Evolutionary conservation across 2,329 filamentous ascomycete species (phyloP).

Genomic region (Falciphora oryzae): DNA sequence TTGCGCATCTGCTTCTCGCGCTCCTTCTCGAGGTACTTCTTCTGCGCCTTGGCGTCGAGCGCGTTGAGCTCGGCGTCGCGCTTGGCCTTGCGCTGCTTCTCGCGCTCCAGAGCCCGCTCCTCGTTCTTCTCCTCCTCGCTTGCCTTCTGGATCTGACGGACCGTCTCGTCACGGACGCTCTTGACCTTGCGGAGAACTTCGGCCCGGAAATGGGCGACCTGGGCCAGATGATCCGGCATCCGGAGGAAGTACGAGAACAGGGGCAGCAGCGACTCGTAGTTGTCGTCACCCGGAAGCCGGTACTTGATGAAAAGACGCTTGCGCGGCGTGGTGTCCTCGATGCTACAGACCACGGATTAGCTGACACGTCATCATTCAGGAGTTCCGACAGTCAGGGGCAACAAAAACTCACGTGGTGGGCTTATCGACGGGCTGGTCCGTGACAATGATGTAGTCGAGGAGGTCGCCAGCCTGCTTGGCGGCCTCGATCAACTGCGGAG

Average conservation of each 20-base stretch:
- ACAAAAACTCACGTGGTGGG: constrained; percentile 64
- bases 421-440: constrained; percentile 83
- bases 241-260: constrained; percentile 79
- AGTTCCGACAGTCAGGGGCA: neutral
- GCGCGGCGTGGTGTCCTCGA: constrained; percentile 76
- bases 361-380: neutral
- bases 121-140: constrained; percentile 78
- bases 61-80: constrained; percentile 74
- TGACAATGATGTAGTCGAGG: constrained; percentile 82
- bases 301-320: constrained; percentile 83
- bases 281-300: constrained; percentile 58
- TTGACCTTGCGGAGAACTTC: constrained; percentile 85
- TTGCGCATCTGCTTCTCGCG: constrained; percentile 64
- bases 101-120: constrained; percentile 65
- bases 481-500: constrained; percentile 77
- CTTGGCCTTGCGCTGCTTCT: constrained; percentile 81
- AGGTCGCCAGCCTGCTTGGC: constrained; percentile 71
- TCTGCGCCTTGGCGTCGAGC: constrained; percentile 76
- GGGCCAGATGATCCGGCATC: constrained; percentile 75
- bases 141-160: constrained; percentile 70
- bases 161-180: constrained; percentile 71
- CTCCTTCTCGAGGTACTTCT: constrained; percentile 79
- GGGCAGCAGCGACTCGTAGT: constrained; percentile 61
- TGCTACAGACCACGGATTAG: constrained; percentile 39
- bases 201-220: constrained; percentile 75